These are phyloP conservation scores for Phaeodactylum tricornutum DNA, from an alignment of 108 stramenopile genomes.

Conservation along the genomic window DNA sequence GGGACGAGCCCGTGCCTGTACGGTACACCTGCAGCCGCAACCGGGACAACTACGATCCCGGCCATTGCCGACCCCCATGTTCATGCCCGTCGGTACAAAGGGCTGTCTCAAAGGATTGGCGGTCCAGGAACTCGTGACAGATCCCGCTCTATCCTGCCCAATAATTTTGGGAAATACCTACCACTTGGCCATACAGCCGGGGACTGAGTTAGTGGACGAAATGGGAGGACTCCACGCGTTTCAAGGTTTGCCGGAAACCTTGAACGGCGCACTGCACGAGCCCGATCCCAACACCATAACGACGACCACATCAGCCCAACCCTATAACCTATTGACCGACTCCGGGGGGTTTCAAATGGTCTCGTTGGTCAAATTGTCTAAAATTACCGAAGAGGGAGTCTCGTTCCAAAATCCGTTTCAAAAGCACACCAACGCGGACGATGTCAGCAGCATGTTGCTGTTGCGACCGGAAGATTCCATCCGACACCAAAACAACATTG, in stretches of 20 bases:
- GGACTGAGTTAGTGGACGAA: slow-evolving; percentile 64
- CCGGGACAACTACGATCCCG: slow-evolving; percentile 16
- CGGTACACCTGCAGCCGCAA: slow-evolving; percentile 51
- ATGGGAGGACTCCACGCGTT: slow-evolving; percentile 89
- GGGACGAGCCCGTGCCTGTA: slow-evolving; percentile 60
- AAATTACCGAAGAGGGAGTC: slow-evolving; percentile 95
- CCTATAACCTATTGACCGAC: slow-evolving; percentile 81
- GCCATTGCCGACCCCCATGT: slow-evolving; percentile 85
- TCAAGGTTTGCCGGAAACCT: slow-evolving; percentile 50
- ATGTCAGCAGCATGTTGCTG: slow-evolving; percentile 39
- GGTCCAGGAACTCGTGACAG: slow-evolving; percentile 50
- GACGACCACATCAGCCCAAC: neutral
- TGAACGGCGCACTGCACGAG: neutral
- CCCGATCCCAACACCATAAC: neutral
- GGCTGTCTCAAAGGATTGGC: slow-evolving; percentile 90
- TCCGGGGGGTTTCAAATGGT: slow-evolving; percentile 99
- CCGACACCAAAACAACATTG: slow-evolving; percentile 87
- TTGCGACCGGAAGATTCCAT: slow-evolving; percentile 95
- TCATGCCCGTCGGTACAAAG: slow-evolving; percentile 99
- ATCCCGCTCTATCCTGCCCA: slow-evolving; percentile 47
- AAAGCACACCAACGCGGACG: neutral
- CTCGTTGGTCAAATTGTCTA: slow-evolving; percentile 79
- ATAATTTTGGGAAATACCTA: slow-evolving; percentile 97
- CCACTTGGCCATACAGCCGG: slow-evolving; percentile 92
- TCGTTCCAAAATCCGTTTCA: slow-evolving; percentile 82